Evolutionary conservation across 2,329 filamentous ascomycete genomes (phyloP), one percentile per base, ranked within the genome.

Genomic region (Periglandula ipomoeae): DNA sequence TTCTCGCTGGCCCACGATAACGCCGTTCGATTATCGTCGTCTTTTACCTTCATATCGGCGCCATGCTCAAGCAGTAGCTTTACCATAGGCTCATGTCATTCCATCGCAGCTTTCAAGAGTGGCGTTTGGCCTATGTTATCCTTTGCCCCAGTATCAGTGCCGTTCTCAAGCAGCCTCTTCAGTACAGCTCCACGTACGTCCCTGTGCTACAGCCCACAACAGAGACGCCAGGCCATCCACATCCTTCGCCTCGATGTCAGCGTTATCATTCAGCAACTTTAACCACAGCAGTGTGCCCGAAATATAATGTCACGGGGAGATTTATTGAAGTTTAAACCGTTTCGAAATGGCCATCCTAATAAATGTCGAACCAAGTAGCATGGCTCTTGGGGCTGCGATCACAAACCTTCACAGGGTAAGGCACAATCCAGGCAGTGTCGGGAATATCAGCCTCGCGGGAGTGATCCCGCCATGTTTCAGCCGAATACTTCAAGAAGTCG

Each of bases 71-170:
- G 24, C 1, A 55, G 41, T 22, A 52, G 23, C 48, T 40, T 42
- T n/a, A 48, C 45, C 20, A 52, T 27, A 9, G 44, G 40, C 19
- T 50, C 43, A 15, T 56, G 42, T 3, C 58, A 56, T 19, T 34
- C 27, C 2, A 38, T 11, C 3, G 47, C 44, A 2, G 49, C 46
- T 43, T 24, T 50, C 4, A n/a, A 43, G n/a, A 52, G 30, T 15
- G 46, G 44, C 20, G 50, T 48, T 10, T 37, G 44, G 17, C 22
- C 35, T 32, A 19, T 19, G 13, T n/a, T 20, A 46, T 53, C 32
- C 11, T 20, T 50, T 11, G 19, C 17, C 7, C 55, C 43, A 2
- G 50, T 34, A 24, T 30, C 24, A 26, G 9, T 26, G 42, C 24
- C 22, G 6, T 23, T 27, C 19, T 48, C 41, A 34, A 55, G 17